These are phyloP conservation scores for Cyclotella baltica DNA, from an alignment of 108 stramenopile genomes.

Conservation along the genomic window DNA sequence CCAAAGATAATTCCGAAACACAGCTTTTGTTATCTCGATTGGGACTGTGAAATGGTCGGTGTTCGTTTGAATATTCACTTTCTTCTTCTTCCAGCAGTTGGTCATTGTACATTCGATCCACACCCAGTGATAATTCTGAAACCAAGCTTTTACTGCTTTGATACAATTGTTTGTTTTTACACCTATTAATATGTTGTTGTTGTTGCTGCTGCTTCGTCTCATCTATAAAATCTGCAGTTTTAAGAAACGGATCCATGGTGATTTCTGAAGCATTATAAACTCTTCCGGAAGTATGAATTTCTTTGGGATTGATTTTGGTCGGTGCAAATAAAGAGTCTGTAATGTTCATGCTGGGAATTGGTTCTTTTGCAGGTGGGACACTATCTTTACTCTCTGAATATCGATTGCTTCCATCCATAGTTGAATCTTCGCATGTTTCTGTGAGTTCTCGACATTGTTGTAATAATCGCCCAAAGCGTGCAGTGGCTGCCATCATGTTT, in stretches of 20 bases:
- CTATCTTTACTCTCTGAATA: not conserved
- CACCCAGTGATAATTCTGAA: slow-evolving; percentile 48
- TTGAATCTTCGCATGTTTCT: slow-evolving; percentile 28
- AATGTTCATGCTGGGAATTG: not conserved
- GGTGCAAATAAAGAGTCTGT: slow-evolving; percentile 7
- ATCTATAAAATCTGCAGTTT: not conserved
- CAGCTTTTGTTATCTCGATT: slow-evolving; percentile 20
- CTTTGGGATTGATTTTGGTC: not conserved
- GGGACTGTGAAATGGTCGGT: no score
- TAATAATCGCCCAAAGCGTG: slow-evolving; percentile 47
- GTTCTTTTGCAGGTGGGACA: not conserved
- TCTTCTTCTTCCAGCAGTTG: not conserved
- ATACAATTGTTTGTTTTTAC: no score
- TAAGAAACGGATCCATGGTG: slow-evolving; percentile 11
- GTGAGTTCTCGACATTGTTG: slow-evolving; percentile 47
- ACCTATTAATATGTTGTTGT: no score
- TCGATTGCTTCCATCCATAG: slow-evolving; percentile 5
- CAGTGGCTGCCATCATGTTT: slow-evolving; percentile 15
- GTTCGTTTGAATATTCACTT: no score
- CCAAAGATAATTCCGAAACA: slow-evolving; percentile 45
- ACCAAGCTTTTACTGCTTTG: slow-evolving; percentile 25
- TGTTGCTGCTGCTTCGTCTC: no score
- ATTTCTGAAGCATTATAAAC: slow-evolving; percentile 12
- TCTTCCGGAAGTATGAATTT: slow-evolving; percentile 6
- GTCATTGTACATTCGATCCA: slow-evolving; percentile 47